A percentile compares a stretch with the other conserved stretches of the same genome.
Evolutionary conservation across 2,329 filamentous ascomycete genomes (phyloP).

Genomic region (Didymella pomorum): DNA sequence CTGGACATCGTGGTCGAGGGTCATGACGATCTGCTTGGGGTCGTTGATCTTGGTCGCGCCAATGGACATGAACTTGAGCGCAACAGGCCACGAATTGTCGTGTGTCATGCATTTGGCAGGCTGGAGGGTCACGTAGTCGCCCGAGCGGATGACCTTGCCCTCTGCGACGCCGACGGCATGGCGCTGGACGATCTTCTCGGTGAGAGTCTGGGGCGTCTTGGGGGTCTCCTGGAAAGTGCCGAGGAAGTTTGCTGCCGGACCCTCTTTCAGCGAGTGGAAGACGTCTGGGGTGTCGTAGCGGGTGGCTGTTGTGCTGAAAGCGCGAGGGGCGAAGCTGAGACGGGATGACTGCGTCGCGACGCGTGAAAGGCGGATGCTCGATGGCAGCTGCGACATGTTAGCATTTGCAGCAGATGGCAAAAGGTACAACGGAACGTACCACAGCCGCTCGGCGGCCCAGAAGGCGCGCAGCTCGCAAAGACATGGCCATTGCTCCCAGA

Average conservation of each 20-base stretch:
- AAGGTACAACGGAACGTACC: conserved; percentile 30
- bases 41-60: conserved; percentile 78
- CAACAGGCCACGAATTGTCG: conserved; percentile 81
- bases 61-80: conserved; percentile 82
- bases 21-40: conserved; percentile 78
- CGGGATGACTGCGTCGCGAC: conserved; percentile 36
- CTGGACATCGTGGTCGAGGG: conserved; percentile 88
- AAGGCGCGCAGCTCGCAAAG: conserved; percentile 46
- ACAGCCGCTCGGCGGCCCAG: conserved; percentile 41
- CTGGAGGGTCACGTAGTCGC: conserved; percentile 82
- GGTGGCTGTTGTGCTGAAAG: conserved; percentile 36
- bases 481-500: conserved; percentile 48
- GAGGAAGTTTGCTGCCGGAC: conserved; percentile 70
- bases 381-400: conserved; percentile 36
- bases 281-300: conserved; percentile 43
- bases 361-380: conserved; percentile 38
- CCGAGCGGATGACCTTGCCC: conserved; percentile 77
- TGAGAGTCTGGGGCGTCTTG: conserved; percentile 75
- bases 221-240: conserved; percentile 67
- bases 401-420: conserved; percentile 3
- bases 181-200: conserved; percentile 89
- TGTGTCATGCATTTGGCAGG: conserved; percentile 85
- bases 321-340: conserved; percentile 33
- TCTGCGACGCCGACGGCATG: conserved; percentile 78
- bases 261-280: conserved; percentile 71